Evolutionary conservation across 2,329 filamentous ascomycete genomes (phyloP).

Genomic region (Didymella pomorum): DNA sequence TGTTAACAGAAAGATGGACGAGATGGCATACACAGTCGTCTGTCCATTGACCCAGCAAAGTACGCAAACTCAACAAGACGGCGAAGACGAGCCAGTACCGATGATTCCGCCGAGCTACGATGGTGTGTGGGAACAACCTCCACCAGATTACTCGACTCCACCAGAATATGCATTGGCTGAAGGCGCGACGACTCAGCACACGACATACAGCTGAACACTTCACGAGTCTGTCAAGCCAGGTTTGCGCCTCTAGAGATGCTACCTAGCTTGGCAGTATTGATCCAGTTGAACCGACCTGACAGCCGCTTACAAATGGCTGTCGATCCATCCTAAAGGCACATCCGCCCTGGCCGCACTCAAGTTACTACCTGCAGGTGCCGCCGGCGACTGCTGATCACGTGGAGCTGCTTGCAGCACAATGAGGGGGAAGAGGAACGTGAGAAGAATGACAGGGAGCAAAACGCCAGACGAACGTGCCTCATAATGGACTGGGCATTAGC

Average conservation of each 20-base stretch:
- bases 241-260: neutral
- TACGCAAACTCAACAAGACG: neutral
- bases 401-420: neutral
- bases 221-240: neutral
- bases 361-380: neutral
- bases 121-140: slow-evolving; percentile 14
- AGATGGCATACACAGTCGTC: slow-evolving; percentile 21
- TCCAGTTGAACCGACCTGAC: slow-evolving; percentile 6
- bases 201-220: neutral
- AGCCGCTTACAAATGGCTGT: neutral
- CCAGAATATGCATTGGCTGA: neutral
- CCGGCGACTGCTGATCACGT: slow-evolving; percentile 7
- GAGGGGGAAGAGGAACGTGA: neutral
- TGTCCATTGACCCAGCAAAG: slow-evolving; percentile 11
- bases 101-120: slow-evolving; percentile 13
- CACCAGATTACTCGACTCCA: neutral
- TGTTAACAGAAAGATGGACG: slow-evolving; percentile 22
- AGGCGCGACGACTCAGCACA: neutral
- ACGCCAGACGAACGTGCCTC: neutral
- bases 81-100: neutral
- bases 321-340: slow-evolving; percentile 3
- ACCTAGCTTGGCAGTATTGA: neutral
- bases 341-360: neutral
- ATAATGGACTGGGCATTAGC: neutral
- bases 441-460: neutral